Base-by-base conservation (phyloP, 345 rosid genomes). In the Orychophragmus violaceus region DNA sequence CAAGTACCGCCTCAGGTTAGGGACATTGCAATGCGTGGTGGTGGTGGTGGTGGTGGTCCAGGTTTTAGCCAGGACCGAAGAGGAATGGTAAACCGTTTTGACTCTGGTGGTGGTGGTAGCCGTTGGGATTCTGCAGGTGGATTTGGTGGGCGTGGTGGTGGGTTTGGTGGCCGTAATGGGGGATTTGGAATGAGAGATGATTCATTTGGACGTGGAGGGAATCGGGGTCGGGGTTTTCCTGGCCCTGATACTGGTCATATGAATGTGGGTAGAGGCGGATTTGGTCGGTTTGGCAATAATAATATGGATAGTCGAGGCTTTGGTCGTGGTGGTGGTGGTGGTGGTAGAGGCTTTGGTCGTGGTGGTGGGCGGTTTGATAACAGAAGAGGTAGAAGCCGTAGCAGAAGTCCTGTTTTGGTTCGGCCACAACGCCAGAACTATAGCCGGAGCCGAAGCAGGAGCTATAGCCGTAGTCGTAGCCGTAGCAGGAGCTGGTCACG, bases 11-110 rank as follows among this genome's bases (percentile, higher is more conserved):
- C 89, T 3, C 87, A 87, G 75, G 75, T 93, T 25, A 80, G 92
- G 53, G 96, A 93, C 60, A 85, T 93, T 70, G 98, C 98, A 62
- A 76, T 76, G 73, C 92, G 85, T 55, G 90, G 93, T 66, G 95
- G 85, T 12, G 78, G 84, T 12, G 78, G 84, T 58, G 91, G 93
- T 64, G 76, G 85, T 66, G 77, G 77, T 45, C 78, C 86, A 64
- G 75, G 85, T 72, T 78, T 82, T 61, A 71, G 70, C 39, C 92
- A 81, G 77, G 97, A 90, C 78, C 78, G 90, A 57, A 84, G 87
- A 63, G 85, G 85, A 28, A 70, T 81, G 71, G 58, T 52, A 32
- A 85, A 68, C 71, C 91, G 92, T 17, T 90, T 86, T 76, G 96
- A 82, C 77, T 77, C 96, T 70, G 71, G 79, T 9, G 72, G 81